Conservation (phyloP, 257 asterid species). For the Solanum appendiculatum region DNA sequence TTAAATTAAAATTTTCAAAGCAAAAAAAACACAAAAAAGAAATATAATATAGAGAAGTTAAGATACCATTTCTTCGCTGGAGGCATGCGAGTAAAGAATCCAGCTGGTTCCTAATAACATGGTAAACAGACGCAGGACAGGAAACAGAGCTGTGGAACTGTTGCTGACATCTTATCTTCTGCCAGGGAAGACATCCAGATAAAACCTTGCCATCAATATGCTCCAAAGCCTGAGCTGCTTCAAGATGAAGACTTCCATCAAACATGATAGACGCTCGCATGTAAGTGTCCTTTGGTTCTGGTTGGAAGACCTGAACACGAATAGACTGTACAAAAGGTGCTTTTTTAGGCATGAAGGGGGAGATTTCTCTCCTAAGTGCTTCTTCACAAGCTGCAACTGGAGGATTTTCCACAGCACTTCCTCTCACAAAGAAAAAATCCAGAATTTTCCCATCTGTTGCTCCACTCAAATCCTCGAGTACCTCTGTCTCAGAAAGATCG, state of each 20-base stretch:
- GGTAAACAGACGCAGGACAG: slow-evolving; percentile 68
- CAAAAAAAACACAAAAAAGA: neutral
- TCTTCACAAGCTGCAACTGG: slow-evolving; percentile 50
- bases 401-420: slow-evolving; percentile 43
- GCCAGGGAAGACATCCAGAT: slow-evolving; percentile 72
- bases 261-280: slow-evolving; percentile 63
- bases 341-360: slow-evolving; percentile 70
- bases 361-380: slow-evolving; percentile 58
- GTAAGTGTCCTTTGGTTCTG: slow-evolving; percentile 42
- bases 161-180: slow-evolving; percentile 67
- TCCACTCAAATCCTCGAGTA: slow-evolving; percentile 26
- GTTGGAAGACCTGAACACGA: slow-evolving; percentile 62
- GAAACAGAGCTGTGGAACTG: slow-evolving; percentile 66
- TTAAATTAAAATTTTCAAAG: neutral
- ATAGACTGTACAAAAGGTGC: slow-evolving; percentile 33
- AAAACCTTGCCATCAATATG: slow-evolving; percentile 63
- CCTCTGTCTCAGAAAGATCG: slow-evolving; percentile 63
- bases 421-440: slow-evolving; percentile 60
- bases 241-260: slow-evolving; percentile 75
- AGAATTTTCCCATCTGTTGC: slow-evolving; percentile 37
- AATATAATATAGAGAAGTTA: neutral
- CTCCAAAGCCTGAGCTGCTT: slow-evolving; percentile 88
- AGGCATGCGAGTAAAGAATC: slow-evolving; percentile 38
- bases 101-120: slow-evolving; percentile 46
- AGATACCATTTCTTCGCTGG: slow-evolving; percentile 42